A percentile compares a stretch with the other conserved stretches of the same genome.
Evolutionary conservation across 2,329 filamentous ascomycete genomes (phyloP).

Genomic region (Pseudocercospora ulei): DNA sequence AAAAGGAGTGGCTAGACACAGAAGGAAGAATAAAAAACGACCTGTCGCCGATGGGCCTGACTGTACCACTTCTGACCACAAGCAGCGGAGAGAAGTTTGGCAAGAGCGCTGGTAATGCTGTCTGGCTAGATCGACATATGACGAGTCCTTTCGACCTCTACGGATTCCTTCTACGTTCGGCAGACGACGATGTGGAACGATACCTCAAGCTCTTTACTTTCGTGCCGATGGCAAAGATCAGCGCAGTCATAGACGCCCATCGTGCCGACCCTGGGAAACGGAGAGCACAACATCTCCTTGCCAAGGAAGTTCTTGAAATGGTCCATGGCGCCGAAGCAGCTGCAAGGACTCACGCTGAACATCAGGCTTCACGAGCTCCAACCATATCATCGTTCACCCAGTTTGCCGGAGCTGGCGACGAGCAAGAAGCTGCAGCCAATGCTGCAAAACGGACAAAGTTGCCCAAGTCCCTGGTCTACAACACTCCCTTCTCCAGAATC

Average conservation of each 20-base stretch:
- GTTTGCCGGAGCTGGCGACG: not conserved
- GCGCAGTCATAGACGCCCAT: slow-evolving; percentile 58
- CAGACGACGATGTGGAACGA: slow-evolving; percentile 70
- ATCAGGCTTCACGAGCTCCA: slow-evolving; percentile 40
- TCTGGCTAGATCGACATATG: slow-evolving; percentile 80
- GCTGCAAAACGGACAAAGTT: slow-evolving; percentile 27
- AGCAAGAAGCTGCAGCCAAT: slow-evolving; percentile 4
- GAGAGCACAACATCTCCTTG: slow-evolving; percentile 71
- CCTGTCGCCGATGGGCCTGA: slow-evolving; percentile 65
- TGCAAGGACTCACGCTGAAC: slow-evolving; percentile 50
- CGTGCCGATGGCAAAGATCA: slow-evolving; percentile 60
- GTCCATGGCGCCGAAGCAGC: slow-evolving; percentile 63
- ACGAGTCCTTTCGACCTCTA: slow-evolving; percentile 81
- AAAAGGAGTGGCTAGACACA: slow-evolving; percentile 21
- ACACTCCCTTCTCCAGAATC: slow-evolving; percentile 27
- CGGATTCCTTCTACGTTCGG: slow-evolving; percentile 71
- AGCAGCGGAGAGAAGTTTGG: slow-evolving; percentile 82
- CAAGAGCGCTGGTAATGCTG: slow-evolving; percentile 84
- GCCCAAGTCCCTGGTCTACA: slow-evolving; percentile 26
- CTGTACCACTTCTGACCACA: slow-evolving; percentile 80
- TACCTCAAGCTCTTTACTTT: slow-evolving; percentile 90
- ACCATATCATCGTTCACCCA: slow-evolving; percentile 22
- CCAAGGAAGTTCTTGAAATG: slow-evolving; percentile 69
- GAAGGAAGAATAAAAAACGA: slow-evolving; percentile 37
- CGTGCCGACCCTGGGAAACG: slow-evolving; percentile 58